phyloP scores from a whole-genome alignment of 768 basidiomycete species.

The Sarcodon aspratus region DNA sequence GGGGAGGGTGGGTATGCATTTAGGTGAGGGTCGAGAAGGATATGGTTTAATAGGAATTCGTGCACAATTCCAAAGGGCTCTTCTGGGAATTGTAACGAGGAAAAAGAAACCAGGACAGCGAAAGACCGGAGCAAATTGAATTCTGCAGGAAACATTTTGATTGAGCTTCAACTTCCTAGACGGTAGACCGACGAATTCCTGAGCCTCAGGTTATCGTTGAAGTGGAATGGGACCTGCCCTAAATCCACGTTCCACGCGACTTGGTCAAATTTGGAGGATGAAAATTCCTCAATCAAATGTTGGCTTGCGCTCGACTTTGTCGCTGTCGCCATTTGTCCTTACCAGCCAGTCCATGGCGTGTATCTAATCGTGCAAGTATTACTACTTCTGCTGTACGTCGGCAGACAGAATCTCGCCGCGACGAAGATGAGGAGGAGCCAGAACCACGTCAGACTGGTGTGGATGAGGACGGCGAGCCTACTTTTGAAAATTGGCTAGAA shows the following conservation, averaged over 20 bases:
- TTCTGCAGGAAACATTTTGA: too few relatives aligned
- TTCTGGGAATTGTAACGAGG: conserved; percentile 28
- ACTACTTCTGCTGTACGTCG: conserved; percentile 4
- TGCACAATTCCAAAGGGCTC: conserved; percentile 23
- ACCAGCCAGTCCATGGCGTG: conserved; percentile 4
- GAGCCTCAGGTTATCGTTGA: too few relatives aligned
- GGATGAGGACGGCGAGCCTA: conserved; percentile 4
- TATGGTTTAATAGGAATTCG: conserved; percentile 36
- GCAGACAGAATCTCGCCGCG: conserved; percentile 5
- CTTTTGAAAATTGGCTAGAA: conserved; percentile 25
- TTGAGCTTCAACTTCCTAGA: too few relatives aligned
- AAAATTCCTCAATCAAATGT: neutral
- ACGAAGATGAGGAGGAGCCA: conserved; percentile 12
- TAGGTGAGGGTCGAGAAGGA: conserved; percentile 46
- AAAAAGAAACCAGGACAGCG: conserved; percentile 37
- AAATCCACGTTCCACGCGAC: neutral
- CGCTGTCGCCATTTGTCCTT: neutral
- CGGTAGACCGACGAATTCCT: too few relatives aligned
- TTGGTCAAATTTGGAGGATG: neutral
- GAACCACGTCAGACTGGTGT: conserved; percentile 6
- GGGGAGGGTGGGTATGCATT: conserved; percentile 47
- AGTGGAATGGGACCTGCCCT: neutral
- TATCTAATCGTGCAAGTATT: conserved; percentile 1
- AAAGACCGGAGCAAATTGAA: conserved; percentile 35
- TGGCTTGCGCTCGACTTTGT: neutral